Evolutionary conservation across 164 flowering plant genomes (phyloP).

Genomic region (Kalanchoe fedtschenkoi): DNA sequence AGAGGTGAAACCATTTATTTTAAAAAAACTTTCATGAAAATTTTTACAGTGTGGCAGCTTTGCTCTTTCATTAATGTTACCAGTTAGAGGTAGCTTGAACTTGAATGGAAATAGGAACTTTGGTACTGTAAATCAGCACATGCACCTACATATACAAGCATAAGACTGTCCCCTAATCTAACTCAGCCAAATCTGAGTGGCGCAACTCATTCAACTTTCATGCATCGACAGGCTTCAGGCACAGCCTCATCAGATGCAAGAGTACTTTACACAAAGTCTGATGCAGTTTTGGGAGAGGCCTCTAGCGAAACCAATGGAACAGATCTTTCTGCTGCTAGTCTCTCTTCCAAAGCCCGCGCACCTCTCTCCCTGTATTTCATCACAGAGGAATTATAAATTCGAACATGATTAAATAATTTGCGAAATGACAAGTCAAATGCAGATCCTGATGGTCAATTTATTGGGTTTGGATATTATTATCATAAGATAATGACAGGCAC

Average conservation of each 20-base stretch:
- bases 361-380: slow-evolving; percentile 3
- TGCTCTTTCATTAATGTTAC: too few relatives aligned
- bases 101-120: too few relatives aligned
- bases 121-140: too few relatives aligned
- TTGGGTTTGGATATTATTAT: not conserved
- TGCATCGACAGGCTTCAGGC: not conserved
- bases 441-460: not conserved
- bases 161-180: too few relatives aligned
- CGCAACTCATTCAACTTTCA: not conserved
- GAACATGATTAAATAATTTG: not conserved
- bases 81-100: too few relatives aligned
- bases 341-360: slow-evolving; percentile 6
- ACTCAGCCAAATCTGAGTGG: not conserved
- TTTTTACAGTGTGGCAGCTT: too few relatives aligned
- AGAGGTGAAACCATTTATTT: too few relatives aligned
- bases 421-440: not conserved
- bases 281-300: not conserved
- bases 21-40: too few relatives aligned
- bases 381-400: not conserved
- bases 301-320: not conserved
- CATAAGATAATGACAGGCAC: not conserved
- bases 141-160: too few relatives aligned
- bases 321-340: slow-evolving; percentile 8
- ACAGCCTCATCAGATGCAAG: not conserved
- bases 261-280: not conserved